Evolutionary conservation across 176 grass and related monocot species (phyloP).

Genomic region (sorghum (Sorghum bicolor)): DNA sequence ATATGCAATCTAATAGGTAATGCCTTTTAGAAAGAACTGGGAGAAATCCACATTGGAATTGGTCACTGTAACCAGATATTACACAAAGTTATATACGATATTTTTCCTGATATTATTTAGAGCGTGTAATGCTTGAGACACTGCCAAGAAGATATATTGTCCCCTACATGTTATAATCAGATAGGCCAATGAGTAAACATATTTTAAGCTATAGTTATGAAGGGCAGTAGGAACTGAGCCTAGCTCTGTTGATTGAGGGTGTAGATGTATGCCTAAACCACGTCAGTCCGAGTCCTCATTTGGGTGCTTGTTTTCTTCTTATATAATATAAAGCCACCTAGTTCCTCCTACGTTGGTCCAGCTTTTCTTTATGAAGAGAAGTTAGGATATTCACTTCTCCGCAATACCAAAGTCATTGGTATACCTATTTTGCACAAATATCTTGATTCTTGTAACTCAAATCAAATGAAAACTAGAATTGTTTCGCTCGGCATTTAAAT

Average conservation of each 20-base stretch:
- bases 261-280: not conserved
- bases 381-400: not conserved
- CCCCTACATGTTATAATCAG: not conserved
- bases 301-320: not conserved
- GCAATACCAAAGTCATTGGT: not conserved
- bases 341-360: not conserved
- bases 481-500: not conserved
- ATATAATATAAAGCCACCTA: not conserved
- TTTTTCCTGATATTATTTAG: slow-evolving; percentile 4
- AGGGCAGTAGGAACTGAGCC: not conserved
- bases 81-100: not conserved
- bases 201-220: not conserved
- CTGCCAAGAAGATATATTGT: not conserved
- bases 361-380: not conserved
- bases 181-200: not conserved
- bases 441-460: not conserved
- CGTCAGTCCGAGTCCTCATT: not conserved
- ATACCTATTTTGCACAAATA: slow-evolving; percentile 1
- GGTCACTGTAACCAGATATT: not conserved
- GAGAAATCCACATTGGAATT: not conserved
- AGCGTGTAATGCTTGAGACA: not conserved
- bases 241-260: not conserved
- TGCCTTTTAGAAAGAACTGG: not conserved
- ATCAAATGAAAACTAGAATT: slow-evolving; percentile 17
- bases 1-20: not conserved